Base-by-base conservation (phyloP, 257 asterid genomes). In the Paulownia fortunei region DNA sequence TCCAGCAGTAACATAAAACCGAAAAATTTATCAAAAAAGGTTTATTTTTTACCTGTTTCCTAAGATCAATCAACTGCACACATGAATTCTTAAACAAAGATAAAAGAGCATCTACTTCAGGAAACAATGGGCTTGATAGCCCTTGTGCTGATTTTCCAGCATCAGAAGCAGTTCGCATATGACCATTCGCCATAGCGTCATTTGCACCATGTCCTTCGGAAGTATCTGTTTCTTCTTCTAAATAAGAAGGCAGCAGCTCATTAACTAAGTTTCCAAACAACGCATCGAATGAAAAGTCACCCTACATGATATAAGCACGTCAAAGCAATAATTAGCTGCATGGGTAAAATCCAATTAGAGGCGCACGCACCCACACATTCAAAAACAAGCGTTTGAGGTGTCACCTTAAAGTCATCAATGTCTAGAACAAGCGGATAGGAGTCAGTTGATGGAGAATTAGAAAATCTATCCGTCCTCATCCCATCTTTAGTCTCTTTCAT, bases 231-330 rank as follows among this genome's bases (percentile, higher is more conserved):
- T 92, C 97, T 32, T 90, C 97, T 79, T 89, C 97, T 46, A 86
- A 86, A 86, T 89, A 96, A 78, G 97, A 87, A 77, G 99, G 98
- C 76, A 96, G 92, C 81, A 92, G 82, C 88, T 92, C 92, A 72
- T 87, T 90, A 27, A 96, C 99, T 85, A 96, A 90, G 86, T 88
- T 86, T 49, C 98, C 98, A 58, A 92, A 96, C 84, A 96, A 84
- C 24, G 96, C 97, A 82, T 93, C 99, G 68, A 96, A 96, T 15
- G 98, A 96, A 76, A 96, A 93, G 79, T 91, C 93, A 78, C 99
- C 99, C 99, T 93, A 84, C 82, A 78, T 75, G 52, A 46, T 47
- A 80, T 49, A 78, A 80, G 75, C 52, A 76, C 24, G 51, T 59
- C 44, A 46, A 54, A 44, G 41, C 63, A 56, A 77, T 67, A 47